Conservation (phyloP, 305 asterid species). For the Fraxinus xanthoxyloides region DNA sequence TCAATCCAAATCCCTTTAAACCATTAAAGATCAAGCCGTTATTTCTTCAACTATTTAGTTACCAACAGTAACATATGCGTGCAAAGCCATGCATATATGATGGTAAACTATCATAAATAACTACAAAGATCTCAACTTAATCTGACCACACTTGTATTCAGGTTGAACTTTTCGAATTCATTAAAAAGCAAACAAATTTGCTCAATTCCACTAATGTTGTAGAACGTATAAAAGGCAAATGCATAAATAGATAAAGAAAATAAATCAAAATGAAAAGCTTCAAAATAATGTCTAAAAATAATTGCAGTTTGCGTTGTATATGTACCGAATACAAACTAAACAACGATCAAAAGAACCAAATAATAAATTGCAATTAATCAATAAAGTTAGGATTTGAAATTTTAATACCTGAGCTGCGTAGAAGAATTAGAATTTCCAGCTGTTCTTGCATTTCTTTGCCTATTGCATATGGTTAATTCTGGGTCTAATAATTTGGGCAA, state of each 20-base stretch:
- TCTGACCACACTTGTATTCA: not conserved
- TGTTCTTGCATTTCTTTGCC: no score
- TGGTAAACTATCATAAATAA: not conserved
- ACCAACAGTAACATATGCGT: not conserved
- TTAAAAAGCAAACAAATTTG: not conserved
- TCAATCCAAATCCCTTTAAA: constrained; percentile 6
- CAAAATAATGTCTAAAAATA: not conserved
- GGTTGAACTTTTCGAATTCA: not conserved
- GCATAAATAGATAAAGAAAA: not conserved
- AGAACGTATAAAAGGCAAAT: not conserved
- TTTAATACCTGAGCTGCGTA: no score
- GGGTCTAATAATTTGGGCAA: no score
- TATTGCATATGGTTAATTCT: no score
- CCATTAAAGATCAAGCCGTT: not conserved
- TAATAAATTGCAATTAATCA: no score
- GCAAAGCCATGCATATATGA: not conserved
- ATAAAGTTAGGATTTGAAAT: no score
- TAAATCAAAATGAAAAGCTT: not conserved
- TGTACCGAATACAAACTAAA: not conserved
- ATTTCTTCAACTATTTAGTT: not conserved
- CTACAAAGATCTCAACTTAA: not conserved
- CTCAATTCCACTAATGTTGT: not conserved
- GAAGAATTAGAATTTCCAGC: no score
- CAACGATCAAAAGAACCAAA: no score
- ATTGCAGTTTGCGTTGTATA: not conserved